These are phyloP conservation scores for Vanilla planifolia DNA, from an alignment of 106 monocot genomes.

Conservation along the genomic window DNA sequence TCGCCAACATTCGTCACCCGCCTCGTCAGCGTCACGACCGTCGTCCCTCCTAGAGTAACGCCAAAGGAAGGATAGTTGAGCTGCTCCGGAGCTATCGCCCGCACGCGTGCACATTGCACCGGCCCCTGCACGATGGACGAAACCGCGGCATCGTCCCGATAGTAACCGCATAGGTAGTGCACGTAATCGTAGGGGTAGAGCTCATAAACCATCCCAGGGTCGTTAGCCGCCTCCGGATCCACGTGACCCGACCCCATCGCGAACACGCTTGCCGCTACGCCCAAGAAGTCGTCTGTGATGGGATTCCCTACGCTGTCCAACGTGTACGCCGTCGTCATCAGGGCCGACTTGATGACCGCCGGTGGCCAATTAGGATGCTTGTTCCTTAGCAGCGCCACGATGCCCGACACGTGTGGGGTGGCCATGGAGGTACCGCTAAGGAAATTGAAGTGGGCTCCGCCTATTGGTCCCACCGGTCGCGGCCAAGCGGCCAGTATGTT, in stretches of 20 bases:
- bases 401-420: slow-evolving; percentile 32
- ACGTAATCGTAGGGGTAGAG: slow-evolving; percentile 24
- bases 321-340: slow-evolving; percentile 27
- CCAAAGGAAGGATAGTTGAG: slow-evolving; percentile 15
- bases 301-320: background rate
- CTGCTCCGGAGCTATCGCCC: background rate
- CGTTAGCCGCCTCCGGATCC: slow-evolving; percentile 14
- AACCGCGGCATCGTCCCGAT: background rate
- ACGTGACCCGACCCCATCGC: slow-evolving; percentile 37
- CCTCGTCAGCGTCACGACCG: background rate
- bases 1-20: slow-evolving; percentile 10
- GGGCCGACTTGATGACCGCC: slow-evolving; percentile 33
- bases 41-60: background rate
- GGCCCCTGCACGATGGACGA: background rate
- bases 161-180: slow-evolving; percentile 28
- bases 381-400: slow-evolving; percentile 27
- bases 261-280: slow-evolving; percentile 23
- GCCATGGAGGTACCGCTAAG: slow-evolving; percentile 48
- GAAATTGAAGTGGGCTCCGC: slow-evolving; percentile 20
- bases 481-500: slow-evolving; percentile 41
- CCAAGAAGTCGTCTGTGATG: slow-evolving; percentile 14
- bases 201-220: slow-evolving; percentile 39
- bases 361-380: slow-evolving; percentile 37
- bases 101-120: background rate
- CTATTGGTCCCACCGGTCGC: slow-evolving; percentile 16